Evolutionary conservation across 148 eudicot genomes (phyloP).

Genomic region (Spergularia bocconei): DNA sequence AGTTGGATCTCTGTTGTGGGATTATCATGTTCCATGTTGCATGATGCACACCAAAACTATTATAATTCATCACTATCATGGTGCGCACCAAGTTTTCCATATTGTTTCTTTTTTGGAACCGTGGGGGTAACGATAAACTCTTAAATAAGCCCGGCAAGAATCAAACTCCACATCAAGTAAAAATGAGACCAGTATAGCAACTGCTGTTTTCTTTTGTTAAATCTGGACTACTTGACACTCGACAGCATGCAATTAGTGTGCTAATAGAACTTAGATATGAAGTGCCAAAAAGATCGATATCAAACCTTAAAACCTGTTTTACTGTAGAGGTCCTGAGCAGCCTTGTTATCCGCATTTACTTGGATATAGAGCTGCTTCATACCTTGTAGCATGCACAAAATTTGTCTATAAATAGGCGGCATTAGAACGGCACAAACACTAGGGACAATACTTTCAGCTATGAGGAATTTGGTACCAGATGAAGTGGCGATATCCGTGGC

Average conservation of each 20-base stretch:
- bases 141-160: too few species aligned
- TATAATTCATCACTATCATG: too few species aligned
- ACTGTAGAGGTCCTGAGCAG: constrained; percentile 63
- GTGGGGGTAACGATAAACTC: too few species aligned
- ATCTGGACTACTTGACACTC: not conserved
- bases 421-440: constrained; percentile 2
- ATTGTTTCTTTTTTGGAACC: too few species aligned
- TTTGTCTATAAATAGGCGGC: not conserved
- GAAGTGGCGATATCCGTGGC: constrained; percentile 51
- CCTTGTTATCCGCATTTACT: constrained; percentile 69
- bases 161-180: too few species aligned
- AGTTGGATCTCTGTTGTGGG: too few species aligned
- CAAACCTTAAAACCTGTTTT: constrained; percentile 70
- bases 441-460: not conserved
- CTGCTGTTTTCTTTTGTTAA: not conserved
- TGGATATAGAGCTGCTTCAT: constrained; percentile 71
- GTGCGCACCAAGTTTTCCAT: too few species aligned
- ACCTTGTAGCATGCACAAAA: constrained; percentile 34
- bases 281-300: not conserved
- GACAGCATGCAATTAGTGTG: not conserved
- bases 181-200: not conserved
- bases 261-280: constrained; percentile 1
- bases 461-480: constrained; percentile 39
- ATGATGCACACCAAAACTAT: too few species aligned
- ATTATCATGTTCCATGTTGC: too few species aligned